These are phyloP conservation scores for Psilocybe mexicana DNA, from an alignment of 1,284 basidiomycete species.

Conservation along the genomic window DNA sequence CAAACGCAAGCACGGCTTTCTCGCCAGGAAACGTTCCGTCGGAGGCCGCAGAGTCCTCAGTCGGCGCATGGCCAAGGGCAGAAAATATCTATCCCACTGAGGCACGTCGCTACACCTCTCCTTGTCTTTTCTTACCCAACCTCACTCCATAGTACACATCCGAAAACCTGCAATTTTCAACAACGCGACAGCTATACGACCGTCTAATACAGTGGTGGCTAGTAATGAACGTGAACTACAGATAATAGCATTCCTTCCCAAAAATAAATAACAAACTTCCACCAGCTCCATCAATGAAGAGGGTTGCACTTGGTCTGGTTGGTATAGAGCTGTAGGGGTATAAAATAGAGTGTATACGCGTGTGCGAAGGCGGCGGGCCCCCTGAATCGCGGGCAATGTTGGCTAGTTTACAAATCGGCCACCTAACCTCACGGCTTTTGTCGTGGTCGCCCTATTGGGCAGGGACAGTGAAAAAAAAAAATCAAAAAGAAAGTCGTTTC, in stretches of 20 bases:
- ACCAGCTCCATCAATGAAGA: neutral
- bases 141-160: neutral
- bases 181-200: conserved; percentile 9
- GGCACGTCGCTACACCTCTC: neutral
- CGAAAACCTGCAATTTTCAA: neutral
- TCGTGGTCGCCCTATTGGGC: neutral
- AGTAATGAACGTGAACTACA: conserved; percentile 16
- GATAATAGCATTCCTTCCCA: conserved; percentile 7
- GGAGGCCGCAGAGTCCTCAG: conserved; percentile 67
- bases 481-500: neutral
- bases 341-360: conserved; percentile 13
- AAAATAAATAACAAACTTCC: conserved; percentile 17
- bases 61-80: conserved; percentile 57
- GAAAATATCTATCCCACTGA: conserved; percentile 50
- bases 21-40: conserved; percentile 64
- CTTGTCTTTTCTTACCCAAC: neutral
- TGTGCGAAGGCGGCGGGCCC: conserved; percentile 1
- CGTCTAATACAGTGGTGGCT: conserved; percentile 8
- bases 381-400: conserved; percentile 1
- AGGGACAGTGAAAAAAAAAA: neutral
- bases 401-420: conserved; percentile 15
- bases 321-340: conserved; percentile 24
- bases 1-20: conserved; percentile 88
- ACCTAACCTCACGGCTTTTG: neutral
- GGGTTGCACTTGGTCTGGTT: conserved; percentile 12